Evolutionary conservation across 2,329 filamentous ascomycete species (phyloP), one percentile per base, ranked within the genome.

Genomic region (Verticillium longisporum): DNA sequence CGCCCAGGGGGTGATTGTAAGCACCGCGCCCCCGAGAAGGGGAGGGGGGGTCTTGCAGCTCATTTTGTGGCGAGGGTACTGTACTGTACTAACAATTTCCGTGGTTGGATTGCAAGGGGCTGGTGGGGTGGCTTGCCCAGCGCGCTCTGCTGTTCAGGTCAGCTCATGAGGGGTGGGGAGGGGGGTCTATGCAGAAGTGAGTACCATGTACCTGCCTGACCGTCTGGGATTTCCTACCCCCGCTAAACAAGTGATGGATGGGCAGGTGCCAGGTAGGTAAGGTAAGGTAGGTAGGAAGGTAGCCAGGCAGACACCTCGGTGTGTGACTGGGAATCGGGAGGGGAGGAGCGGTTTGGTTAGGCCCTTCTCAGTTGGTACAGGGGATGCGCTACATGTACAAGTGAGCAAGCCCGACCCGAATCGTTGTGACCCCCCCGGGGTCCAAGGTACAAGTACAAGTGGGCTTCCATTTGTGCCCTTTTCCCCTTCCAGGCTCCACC

Each of bases 51-150:
- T 26, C 14, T 50, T 26, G 11, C n/a, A 18, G n/a, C n/a, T 7
- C 6, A 9, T n/a, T 18, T 10, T 7, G 45, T n/a, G 26, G 26
- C 34, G 36, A 18, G 56, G 37, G 56, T 58, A 58, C 11, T 31
- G 56, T 58, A 58, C 11, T 31, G 56, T 38, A 18, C 56, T 58
- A 58, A 58, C 56, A 58, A 58, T 58, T 58, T 50, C 38, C 56
- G 56, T 33, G 10, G 37, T 41, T 38, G 56, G 56, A 58, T 58
- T 58, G 37, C 56, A 58, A 38, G 56, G 56, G 56, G 32, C 10
- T 32, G 15, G 56, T 58, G 38, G 36, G 37, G 31, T 41, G 37
- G 34, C 36, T 31, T 26, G 56, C 36, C 32, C 45, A 21, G 45
- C 45, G 45, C 45, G 26, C 26, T 31, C 13, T 9, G 11, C n/a